Evolutionary conservation across 495 filamentous ascomycete species (phyloP), one percentile per base, ranked within the genome.

Genomic region (Cudoniella acicularis): DNA sequence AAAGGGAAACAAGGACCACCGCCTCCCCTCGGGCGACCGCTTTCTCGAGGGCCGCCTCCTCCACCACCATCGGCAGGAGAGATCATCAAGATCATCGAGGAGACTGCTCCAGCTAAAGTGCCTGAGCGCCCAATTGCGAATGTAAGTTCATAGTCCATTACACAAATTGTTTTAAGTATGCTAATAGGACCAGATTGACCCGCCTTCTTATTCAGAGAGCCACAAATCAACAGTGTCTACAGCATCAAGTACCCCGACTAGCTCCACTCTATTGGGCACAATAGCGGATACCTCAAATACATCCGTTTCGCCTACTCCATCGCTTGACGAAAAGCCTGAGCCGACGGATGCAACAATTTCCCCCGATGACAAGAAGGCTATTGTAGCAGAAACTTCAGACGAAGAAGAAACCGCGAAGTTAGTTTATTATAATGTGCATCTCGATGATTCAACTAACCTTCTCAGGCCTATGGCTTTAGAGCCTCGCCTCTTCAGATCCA

Each of bases 401-500:
- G 11, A n/a, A 6, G 27, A 48, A 10, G 41, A 54, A 18, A 3
- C n/a, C 46, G 3, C 16, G 8, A 17, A 47, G 16, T 47, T 17
- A 17, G 43, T 47, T 17, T n/a, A 8, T 21, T 6, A 25, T 8
- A 9, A n/a, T 11, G 13, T 42, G n/a, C 9, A 16, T 10, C 6
- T 9, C 10, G 11, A n/a, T 46, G 18, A 17, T 21, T 49, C 42
- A 24, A 40, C 46, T 58, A 50, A 58, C 17, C 16, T 11, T 51
- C 10, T 1, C 18, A 65, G 63, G 25, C 56, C 59, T 24, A 8
- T 43, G 13, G 11, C 30, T 25, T 26, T 43, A 27, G 49, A 65
- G 47, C 49, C 59, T 30, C 59, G 46, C 25, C 63, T 65, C 25
- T 65, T 65, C 50, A 65, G 59, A 41, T 47, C 58, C 2, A 53